A percentile compares a stretch with the other conserved stretches of the same genome.
Evolutionary conservation across 2,329 filamentous ascomycete species (phyloP).

Genomic region (Fusarium chuoi): DNA sequence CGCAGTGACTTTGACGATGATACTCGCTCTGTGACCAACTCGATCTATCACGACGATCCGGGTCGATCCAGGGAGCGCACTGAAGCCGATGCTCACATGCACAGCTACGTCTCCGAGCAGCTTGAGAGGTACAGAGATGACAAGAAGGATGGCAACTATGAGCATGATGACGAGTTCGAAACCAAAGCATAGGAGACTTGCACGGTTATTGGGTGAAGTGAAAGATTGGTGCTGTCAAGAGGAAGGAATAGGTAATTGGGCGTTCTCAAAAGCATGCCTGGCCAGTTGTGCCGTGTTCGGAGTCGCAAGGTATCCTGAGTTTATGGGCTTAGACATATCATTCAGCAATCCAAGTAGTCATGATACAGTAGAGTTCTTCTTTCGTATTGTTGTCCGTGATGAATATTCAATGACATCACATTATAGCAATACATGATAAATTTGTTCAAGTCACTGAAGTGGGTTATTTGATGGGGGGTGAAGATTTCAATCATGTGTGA

Average conservation of each 20-base stretch:
- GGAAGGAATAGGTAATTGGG: slow-evolving; percentile 16
- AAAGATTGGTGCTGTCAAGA: slow-evolving; percentile 13
- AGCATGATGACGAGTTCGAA: slow-evolving; percentile 60
- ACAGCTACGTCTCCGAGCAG: slow-evolving; percentile 84
- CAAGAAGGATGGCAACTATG: slow-evolving; percentile 38
- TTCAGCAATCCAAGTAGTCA: slow-evolving; percentile 16
- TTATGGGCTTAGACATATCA: slow-evolving; percentile 23
- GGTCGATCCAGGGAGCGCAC: slow-evolving; percentile 60
- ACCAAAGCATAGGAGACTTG: slow-evolving; percentile 47
- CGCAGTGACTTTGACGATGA: slow-evolving; percentile 78
- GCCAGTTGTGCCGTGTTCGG: slow-evolving; percentile 6
- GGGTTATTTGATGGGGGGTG: background rate
- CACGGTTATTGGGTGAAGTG: background rate
- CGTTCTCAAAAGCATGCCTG: slow-evolving; percentile 33
- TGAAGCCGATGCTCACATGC: slow-evolving; percentile 76
- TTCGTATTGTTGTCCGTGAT: background rate
- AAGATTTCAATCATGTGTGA: background rate
- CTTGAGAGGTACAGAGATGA: slow-evolving; percentile 71
- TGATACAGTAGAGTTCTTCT: slow-evolving; percentile 6
- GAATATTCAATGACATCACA: background rate
- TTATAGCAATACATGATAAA: background rate
- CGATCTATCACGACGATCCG: slow-evolving; percentile 49
- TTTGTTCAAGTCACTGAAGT: background rate
- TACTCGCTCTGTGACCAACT: slow-evolving; percentile 47
- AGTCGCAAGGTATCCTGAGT: slow-evolving; percentile 9